These are phyloP conservation scores for Dioszegia hungarica DNA, from an alignment of 768 basidiomycete species.

Conservation along the genomic window DNA sequence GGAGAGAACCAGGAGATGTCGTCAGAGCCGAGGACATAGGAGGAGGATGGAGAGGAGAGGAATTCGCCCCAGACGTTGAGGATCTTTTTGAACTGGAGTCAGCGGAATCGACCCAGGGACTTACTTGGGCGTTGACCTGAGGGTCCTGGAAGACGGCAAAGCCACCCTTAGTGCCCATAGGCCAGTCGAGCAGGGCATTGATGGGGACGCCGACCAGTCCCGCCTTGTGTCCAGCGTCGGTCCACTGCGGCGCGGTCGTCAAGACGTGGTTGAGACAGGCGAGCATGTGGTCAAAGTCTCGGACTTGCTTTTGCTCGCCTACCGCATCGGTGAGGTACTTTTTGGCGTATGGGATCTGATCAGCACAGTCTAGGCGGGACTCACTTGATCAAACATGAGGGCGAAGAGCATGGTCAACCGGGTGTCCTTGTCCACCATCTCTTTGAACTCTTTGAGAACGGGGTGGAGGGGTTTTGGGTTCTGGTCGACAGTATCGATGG, in stretches of 20 bases:
- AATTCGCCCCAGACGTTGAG: constrained; percentile 56
- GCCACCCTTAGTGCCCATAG: constrained; percentile 52
- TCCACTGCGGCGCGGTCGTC: constrained; percentile 52
- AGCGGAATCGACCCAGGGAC: too few relatives aligned
- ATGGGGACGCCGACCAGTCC: constrained; percentile 55
- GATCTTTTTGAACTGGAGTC: constrained; percentile 52
- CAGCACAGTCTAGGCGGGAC: background rate
- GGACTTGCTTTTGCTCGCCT: constrained; percentile 45
- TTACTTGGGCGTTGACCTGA: constrained; percentile 52
- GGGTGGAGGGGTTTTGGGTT: constrained; percentile 44
- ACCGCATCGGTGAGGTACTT: constrained; percentile 42
- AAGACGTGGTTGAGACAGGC: constrained; percentile 53
- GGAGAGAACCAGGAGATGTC: constrained; percentile 56
- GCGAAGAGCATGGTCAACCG: constrained; percentile 47
- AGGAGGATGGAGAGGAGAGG: constrained; percentile 54
- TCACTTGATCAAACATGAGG: constrained; percentile 46
- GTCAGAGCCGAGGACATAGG: constrained; percentile 50
- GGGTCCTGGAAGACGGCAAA: constrained; percentile 51
- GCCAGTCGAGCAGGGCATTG: constrained; percentile 53
- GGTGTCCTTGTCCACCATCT: constrained; percentile 44
- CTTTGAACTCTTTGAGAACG: constrained; percentile 46
- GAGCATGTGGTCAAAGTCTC: constrained; percentile 53
- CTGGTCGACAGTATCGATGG: constrained; percentile 42
- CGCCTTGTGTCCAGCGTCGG: constrained; percentile 44
- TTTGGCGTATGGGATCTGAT: constrained; percentile 38